Conservation (phyloP, 139 green algal species). For the Gonium pectorale region DNA sequence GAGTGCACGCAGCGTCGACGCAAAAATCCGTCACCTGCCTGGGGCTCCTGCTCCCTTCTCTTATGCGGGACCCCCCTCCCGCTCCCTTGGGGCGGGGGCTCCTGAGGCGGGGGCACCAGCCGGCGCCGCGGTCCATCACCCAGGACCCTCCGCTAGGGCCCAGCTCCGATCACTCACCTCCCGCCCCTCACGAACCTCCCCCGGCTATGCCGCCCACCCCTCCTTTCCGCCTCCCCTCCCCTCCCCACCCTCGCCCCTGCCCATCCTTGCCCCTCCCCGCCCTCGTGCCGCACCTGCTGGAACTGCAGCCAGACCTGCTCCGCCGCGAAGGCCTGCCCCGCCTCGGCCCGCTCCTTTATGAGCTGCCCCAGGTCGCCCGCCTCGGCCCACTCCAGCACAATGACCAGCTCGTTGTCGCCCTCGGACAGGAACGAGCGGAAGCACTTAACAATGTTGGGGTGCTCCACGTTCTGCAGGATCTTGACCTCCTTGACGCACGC, state of each 20-base stretch:
- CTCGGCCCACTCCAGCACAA: constrained; percentile 73
- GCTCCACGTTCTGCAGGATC: constrained; percentile 67
- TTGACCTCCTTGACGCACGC: constrained; percentile 69
- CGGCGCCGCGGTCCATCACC: too few relatives aligned
- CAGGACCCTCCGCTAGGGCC: too few relatives aligned
- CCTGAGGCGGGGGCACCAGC: too few relatives aligned
- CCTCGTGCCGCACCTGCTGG: constrained; percentile 41
- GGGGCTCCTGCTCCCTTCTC: too few relatives aligned
- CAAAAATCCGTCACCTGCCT: too few relatives aligned
- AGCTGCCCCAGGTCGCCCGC: constrained; percentile 61
- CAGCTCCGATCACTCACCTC: too few relatives aligned
- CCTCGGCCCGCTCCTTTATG: constrained; percentile 30
- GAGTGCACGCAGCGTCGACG: background rate
- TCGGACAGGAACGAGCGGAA: constrained; percentile 45
- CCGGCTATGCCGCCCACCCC: too few relatives aligned
- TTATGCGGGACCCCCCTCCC: too few relatives aligned
- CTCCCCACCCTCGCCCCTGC: too few relatives aligned
- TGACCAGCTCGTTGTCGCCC: constrained; percentile 69
- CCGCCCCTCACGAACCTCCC: too few relatives aligned
- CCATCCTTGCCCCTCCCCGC: background rate
- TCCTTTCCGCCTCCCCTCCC: background rate
- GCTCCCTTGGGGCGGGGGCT: too few relatives aligned
- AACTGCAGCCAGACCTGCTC: constrained; percentile 54
- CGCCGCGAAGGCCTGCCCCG: constrained; percentile 42
- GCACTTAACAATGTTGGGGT: constrained; percentile 69